Evolutionary conservation across 805 yeast genomes (phyloP).

Genomic region (Tetrapisispora namnaoensis): DNA sequence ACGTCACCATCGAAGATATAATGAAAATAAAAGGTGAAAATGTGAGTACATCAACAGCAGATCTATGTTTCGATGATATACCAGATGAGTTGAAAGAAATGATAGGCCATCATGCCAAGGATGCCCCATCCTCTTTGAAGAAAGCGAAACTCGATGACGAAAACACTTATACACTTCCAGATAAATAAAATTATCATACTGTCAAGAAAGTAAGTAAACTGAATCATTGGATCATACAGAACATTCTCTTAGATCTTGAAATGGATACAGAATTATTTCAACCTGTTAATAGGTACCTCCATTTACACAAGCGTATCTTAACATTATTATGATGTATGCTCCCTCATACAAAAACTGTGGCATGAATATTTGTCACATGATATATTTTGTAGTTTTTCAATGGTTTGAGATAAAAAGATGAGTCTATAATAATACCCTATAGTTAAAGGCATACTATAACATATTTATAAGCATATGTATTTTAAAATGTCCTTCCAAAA

Average conservation of each 20-base stretch:
- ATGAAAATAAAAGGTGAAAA: slow-evolving; percentile 67
- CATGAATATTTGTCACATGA: neutral
- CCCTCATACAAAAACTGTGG: neutral
- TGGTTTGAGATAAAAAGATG: neutral
- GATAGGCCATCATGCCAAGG: slow-evolving; percentile 60
- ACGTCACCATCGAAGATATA: slow-evolving; percentile 69
- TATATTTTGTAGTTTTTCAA: neutral
- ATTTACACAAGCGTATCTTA: neutral
- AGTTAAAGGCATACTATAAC: too few species aligned
- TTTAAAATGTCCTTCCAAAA: too few species aligned
- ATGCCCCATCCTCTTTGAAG: slow-evolving; percentile 43
- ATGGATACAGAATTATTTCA: too few species aligned
- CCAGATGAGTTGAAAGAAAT: slow-evolving; percentile 23
- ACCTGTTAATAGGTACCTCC: too few species aligned
- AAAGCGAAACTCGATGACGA: slow-evolving; percentile 12
- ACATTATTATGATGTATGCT: neutral
- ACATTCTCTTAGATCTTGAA: too few species aligned
- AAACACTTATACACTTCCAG: slow-evolving; percentile 12
- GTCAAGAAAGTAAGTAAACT: too few species aligned
- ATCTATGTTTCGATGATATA: slow-evolving; percentile 42
- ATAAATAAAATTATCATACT: neutral
- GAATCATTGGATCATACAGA: too few species aligned
- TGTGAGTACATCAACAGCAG: slow-evolving; percentile 54
- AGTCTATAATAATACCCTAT: neutral
- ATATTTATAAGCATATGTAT: too few species aligned